Conservation (phyloP, 345 rosid species). For the Hibiscus mutabilis region DNA sequence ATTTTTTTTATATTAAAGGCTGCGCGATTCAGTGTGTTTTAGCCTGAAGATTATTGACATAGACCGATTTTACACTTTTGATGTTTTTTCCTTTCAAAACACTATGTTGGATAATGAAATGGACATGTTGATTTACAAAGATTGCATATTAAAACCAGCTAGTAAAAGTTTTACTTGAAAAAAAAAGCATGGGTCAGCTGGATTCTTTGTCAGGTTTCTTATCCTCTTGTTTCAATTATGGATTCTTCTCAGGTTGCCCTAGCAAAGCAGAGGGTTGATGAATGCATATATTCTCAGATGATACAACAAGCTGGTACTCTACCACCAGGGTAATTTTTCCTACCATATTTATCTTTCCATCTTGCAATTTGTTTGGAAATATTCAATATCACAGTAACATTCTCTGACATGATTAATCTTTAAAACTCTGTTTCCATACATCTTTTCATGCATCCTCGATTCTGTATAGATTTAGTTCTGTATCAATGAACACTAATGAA, state of each 20-base stretch:
- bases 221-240: background rate
- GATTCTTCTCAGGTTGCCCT: slow-evolving; percentile 41
- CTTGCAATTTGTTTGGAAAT: background rate
- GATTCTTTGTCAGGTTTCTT: background rate
- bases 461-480: background rate
- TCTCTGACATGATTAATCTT: background rate
- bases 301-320: slow-evolving; percentile 34
- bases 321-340: slow-evolving; percentile 20
- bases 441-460: background rate
- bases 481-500: background rate
- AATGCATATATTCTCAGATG: slow-evolving; percentile 52
- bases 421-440: background rate
- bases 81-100: background rate
- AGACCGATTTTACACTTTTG: background rate
- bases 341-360: background rate
- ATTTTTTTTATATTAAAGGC: background rate
- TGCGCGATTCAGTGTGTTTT: background rate
- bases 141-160: background rate
- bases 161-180: background rate
- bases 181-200: background rate
- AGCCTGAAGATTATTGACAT: background rate
- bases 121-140: background rate
- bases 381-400: background rate
- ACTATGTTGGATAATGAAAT: background rate
- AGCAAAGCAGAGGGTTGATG: slow-evolving; percentile 69